These are phyloP conservation scores for Buddleja alternifolia DNA, from an alignment of 257 asterid genomes.

Conservation along the genomic window DNA sequence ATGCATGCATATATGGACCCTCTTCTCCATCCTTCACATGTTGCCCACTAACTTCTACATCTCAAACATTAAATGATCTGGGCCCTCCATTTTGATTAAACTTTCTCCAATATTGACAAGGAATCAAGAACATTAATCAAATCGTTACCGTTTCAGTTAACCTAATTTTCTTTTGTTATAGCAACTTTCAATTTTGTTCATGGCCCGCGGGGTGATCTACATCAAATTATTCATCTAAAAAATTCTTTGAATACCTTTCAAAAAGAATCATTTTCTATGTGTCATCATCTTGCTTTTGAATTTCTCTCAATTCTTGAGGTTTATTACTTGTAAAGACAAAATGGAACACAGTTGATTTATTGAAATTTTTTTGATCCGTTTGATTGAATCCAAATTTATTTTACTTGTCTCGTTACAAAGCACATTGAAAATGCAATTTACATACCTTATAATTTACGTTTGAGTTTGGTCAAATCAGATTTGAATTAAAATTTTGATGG, in stretches of 20 bases:
- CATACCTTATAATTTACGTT: too few species aligned
- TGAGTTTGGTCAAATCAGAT: too few species aligned
- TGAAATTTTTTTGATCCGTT: too few species aligned
- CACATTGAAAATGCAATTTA: too few species aligned
- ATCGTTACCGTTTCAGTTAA: constrained; percentile 10
- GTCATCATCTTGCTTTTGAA: constrained; percentile 41
- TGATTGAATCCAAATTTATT: too few species aligned
- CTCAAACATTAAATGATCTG: constrained; percentile 54
- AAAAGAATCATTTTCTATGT: constrained; percentile 18
- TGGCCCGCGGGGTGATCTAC: constrained; percentile 39
- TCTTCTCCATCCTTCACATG: constrained; percentile 72
- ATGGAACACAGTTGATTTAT: neutral
- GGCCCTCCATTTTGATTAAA: constrained; percentile 38
- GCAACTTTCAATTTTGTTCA: neutral
- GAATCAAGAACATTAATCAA: constrained; percentile 21
- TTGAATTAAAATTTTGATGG: too few species aligned
- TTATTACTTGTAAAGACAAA: constrained; percentile 21
- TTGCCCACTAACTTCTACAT: constrained; percentile 79
- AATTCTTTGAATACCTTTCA: constrained; percentile 35
- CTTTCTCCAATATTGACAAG: constrained; percentile 12
- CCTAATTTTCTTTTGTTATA: neutral
- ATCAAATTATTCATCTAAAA: constrained; percentile 48
- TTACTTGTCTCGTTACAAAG: too few species aligned
- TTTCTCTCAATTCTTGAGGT: constrained; percentile 24
- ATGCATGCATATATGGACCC: constrained; percentile 59